Percentiles rank a stretch among this genome's conserved stretches.
Evolutionary conservation across 129 eudicot species (phyloP).

Genomic region (Ambrosia artemisiifolia): DNA sequence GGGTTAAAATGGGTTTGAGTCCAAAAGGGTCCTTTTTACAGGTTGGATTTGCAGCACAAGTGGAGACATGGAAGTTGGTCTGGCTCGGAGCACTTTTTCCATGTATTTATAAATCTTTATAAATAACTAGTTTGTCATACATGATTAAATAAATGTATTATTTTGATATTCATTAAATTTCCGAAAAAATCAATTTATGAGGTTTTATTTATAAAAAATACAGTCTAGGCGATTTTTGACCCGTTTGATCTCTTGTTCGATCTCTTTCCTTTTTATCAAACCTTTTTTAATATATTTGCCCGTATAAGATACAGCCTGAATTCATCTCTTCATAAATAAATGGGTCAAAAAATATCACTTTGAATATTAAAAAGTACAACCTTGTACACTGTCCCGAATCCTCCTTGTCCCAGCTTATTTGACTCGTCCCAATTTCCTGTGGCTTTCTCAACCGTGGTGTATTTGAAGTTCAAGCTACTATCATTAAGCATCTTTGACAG

Average conservation of each 20-base stretch:
- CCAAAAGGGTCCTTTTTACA: too few species aligned
- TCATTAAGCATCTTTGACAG: constrained; percentile 57
- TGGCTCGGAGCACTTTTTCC: too few species aligned
- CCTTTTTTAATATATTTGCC: too few species aligned
- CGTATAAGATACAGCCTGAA: background rate
- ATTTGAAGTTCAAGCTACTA: constrained; percentile 76
- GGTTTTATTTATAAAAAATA: too few species aligned
- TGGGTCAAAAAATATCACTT: background rate
- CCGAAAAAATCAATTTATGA: too few species aligned
- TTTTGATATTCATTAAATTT: too few species aligned
- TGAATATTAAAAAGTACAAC: constrained; percentile 20
- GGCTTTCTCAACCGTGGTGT: constrained; percentile 66
- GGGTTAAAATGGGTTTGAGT: background rate
- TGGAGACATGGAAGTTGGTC: too few species aligned
- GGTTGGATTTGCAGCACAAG: too few species aligned
- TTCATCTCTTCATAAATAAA: background rate
- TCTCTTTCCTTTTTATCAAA: too few species aligned
- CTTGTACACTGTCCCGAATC: constrained; percentile 86
- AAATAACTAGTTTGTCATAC: too few species aligned
- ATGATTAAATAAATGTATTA: too few species aligned
- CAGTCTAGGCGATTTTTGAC: background rate
- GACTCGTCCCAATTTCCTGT: constrained; percentile 64
- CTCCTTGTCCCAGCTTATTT: constrained; percentile 88
- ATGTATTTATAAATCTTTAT: too few species aligned
- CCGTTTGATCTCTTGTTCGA: background rate